phyloP scores from a whole-genome alignment of 1,139 yeast genomes.

The Yamadazyma dendronema region DNA sequence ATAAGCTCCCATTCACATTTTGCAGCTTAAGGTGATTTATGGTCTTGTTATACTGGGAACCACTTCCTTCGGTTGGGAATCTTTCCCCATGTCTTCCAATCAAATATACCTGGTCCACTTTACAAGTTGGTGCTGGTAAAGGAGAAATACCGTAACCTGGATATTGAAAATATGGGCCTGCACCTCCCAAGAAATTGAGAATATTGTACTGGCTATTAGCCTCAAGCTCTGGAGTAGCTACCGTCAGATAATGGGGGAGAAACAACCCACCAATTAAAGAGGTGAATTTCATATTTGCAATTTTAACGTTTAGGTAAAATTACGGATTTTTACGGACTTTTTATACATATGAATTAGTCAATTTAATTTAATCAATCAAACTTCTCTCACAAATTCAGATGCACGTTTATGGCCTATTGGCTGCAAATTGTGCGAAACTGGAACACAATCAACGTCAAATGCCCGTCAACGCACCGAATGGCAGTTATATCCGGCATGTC shows the following conservation, averaged over 20 bases:
- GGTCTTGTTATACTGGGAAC: slow-evolving; percentile 23
- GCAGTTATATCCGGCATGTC: too few relatives aligned
- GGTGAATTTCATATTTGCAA: slow-evolving; percentile 5
- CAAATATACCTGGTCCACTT: slow-evolving; percentile 63
- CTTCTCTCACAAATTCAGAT: too few relatives aligned
- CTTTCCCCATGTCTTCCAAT: slow-evolving; percentile 75
- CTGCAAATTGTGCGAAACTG: too few relatives aligned
- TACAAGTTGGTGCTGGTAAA: slow-evolving; percentile 49
- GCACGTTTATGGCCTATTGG: too few relatives aligned
- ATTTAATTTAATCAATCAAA: too few relatives aligned
- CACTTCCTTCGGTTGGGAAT: slow-evolving; percentile 46
- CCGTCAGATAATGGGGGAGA: slow-evolving; percentile 14
- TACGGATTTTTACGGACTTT: too few relatives aligned
- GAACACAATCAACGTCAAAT: too few relatives aligned
- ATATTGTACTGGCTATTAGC: slow-evolving; percentile 32
- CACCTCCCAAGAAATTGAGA: slow-evolving; percentile 44
- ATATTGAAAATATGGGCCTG: slow-evolving; percentile 47
- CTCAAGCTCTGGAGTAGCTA: slow-evolving; percentile 39
- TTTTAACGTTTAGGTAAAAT: not conserved
- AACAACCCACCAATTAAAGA: slow-evolving; percentile 5
- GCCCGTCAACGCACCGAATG: too few relatives aligned
- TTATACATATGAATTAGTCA: too few relatives aligned
- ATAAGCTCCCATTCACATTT: slow-evolving; percentile 27
- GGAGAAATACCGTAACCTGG: slow-evolving; percentile 48
- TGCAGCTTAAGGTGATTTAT: slow-evolving; percentile 8